A percentile compares a stretch with the other conserved stretches of the same genome.
Evolutionary conservation across 2,329 filamentous ascomycete species (phyloP).

Genomic region (Dactylellina leptospora): DNA sequence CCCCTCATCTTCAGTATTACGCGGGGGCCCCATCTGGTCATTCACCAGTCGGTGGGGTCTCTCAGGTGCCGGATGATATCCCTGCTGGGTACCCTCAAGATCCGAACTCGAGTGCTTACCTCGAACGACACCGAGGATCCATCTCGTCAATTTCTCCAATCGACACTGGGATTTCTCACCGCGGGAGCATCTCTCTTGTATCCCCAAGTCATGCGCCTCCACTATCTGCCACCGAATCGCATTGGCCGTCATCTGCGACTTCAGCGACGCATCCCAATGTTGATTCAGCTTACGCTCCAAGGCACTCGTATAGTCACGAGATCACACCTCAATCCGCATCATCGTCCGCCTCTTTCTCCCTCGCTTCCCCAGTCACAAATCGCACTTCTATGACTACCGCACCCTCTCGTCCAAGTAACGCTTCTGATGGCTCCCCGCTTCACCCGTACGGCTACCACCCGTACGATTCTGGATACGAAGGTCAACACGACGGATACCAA

Average conservation of each 20-base stretch:
- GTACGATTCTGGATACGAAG: conserved; percentile 35
- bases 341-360: conserved; percentile 35
- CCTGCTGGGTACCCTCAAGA: conserved; percentile 41
- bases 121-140: conserved; percentile 31
- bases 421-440: conserved; percentile 25
- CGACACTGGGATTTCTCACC: conserved; percentile 31
- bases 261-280: conserved; percentile 42
- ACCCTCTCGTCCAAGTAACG: conserved; percentile 33
- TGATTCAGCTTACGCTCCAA: conserved; percentile 30
- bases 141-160: conserved; percentile 36
- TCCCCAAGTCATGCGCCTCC: conserved; percentile 41
- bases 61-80: conserved; percentile 27
- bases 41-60: neutral
- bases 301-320: conserved; percentile 33
- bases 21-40: conserved; percentile 30
- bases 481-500: conserved; percentile 37
- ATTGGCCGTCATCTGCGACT: conserved; percentile 48
- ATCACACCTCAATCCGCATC: conserved; percentile 40
- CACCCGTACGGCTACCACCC: conserved; percentile 47
- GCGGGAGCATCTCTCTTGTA: conserved; percentile 35
- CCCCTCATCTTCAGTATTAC: conserved; percentile 40
- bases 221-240: conserved; percentile 42
- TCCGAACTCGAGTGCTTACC: conserved; percentile 26
- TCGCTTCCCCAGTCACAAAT: conserved; percentile 39
- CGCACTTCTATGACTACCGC: conserved; percentile 14